Percentiles rank a stretch among this genome's conserved stretches.
Evolutionary conservation across 176 grass and related monocot genomes (phyloP).

Genomic region (Coix lacrymajobi): DNA sequence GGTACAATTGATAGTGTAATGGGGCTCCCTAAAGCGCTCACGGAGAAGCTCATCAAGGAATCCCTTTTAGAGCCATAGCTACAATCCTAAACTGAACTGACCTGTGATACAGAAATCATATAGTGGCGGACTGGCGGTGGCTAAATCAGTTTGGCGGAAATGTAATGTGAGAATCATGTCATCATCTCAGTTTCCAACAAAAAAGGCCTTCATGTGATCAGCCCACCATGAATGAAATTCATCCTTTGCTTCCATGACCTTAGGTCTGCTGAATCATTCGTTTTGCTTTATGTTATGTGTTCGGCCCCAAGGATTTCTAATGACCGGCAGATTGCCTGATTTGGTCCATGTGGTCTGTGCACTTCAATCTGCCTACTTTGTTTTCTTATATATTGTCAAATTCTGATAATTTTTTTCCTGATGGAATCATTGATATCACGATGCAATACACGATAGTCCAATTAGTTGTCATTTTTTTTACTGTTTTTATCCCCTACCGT

Average conservation of each 20-base stretch:
- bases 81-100: slow-evolving; percentile 16
- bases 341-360: not conserved
- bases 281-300: not conserved
- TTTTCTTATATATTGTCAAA: not conserved
- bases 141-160: not conserved
- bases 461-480: no score
- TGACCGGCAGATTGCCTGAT: not conserved
- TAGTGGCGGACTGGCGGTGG: not conserved
- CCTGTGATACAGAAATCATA: not conserved
- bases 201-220: not conserved
- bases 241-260: not conserved
- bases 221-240: not conserved
- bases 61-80: slow-evolving; percentile 46
- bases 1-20: slow-evolving; percentile 92
- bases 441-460: no score
- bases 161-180: not conserved
- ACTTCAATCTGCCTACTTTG: not conserved
- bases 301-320: not conserved
- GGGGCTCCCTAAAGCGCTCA: slow-evolving; percentile 87
- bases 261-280: not conserved
- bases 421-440: not conserved
- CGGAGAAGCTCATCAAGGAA: slow-evolving; percentile 72
- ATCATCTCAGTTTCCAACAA: not conserved
- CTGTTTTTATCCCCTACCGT: no score
- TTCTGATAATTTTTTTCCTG: not conserved